Evolutionary conservation across 192 early-diverging fungal species (phyloP), one percentile per base, ranked within the genome.

Genomic region (Backusella sp.): DNA sequence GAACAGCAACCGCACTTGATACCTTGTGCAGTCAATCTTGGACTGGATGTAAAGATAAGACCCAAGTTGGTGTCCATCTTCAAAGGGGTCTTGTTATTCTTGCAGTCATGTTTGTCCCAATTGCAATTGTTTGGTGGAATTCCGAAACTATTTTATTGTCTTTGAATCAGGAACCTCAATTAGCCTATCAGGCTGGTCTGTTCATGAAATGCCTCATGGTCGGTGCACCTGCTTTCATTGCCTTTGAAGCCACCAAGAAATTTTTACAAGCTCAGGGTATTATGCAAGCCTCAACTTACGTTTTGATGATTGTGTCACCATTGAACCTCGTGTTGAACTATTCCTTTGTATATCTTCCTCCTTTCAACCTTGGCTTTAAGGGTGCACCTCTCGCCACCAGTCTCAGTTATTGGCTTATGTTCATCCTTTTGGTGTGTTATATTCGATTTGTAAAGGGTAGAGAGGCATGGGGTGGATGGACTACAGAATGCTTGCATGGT

Each of bases 211-310:
- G 86, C 30, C 84, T 92, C 30, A 77, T 97, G 37, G 79, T 92
- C 1, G 94, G 95, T 1, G 88, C 91, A 35, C 89, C 92, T 35
- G 91, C 95, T 3, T 90, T 86, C 81, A 82, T 98, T 80, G 85
- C 88, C 21, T 92, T 93, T 87, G 96, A 98, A 73, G 94, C 92
- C 78, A 77, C 96, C 65, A 94, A 95, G 78, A 88, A 94, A 72
- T 98, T 88, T 76, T 84, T 98, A 28, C 94, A 97, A 76, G 91
- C 92, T 0, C 97, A 99, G 85, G 96, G 92, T 72, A 92, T 92
- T 77, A 96, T 99, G 97, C 87, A 92, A 34, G 94, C 93, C 1
- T 88, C 86, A 41, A 94, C 96, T 34, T 87, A 86, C 70, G 88
- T 97, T 21, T 85, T 96, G 34, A 59, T 92, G 26, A 81, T 92